These are phyloP conservation scores for Acidiella bohemica DNA, from an alignment of 495 filamentous ascomycete species.

Conservation along the genomic window DNA sequence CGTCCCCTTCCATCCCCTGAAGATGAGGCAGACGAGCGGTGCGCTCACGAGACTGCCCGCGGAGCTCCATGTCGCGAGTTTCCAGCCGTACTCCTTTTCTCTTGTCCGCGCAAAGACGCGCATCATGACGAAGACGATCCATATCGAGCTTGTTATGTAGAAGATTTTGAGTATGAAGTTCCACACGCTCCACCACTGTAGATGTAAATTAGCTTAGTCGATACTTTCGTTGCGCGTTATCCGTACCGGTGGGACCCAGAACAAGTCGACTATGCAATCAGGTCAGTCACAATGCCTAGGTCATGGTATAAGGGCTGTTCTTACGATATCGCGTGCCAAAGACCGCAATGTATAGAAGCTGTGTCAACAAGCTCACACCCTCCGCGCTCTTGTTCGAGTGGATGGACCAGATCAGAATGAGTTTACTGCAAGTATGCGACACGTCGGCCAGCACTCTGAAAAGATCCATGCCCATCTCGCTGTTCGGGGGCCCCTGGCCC, in stretches of 20 bases:
- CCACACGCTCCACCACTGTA: conserved; percentile 42
- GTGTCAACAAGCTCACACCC: conserved; percentile 90
- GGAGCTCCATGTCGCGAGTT: conserved; percentile 53
- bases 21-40: conserved; percentile 53
- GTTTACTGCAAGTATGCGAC: conserved; percentile 71
- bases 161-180: conserved; percentile 73
- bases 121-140: conserved; percentile 79
- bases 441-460: conserved; percentile 74
- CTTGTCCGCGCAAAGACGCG: conserved; percentile 73
- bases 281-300: no score
- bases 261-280: no score
- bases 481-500: no score
- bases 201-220: no score
- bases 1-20: conserved; percentile 31
- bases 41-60: conserved; percentile 45
- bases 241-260: conserved; percentile 35
- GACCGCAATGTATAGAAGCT: conserved; percentile 73
- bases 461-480: no score
- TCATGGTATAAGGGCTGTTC: no score
- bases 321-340: conserved; percentile 80
- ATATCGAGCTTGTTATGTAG: conserved; percentile 73
- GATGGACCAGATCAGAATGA: conserved; percentile 82
- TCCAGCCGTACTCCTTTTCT: conserved; percentile 86
- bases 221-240: no score
- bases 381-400: conserved; percentile 79